These are phyloP conservation scores for Pterocarpus macrocarpus DNA, from an alignment of 306 rosid genomes.

Conservation along the genomic window DNA sequence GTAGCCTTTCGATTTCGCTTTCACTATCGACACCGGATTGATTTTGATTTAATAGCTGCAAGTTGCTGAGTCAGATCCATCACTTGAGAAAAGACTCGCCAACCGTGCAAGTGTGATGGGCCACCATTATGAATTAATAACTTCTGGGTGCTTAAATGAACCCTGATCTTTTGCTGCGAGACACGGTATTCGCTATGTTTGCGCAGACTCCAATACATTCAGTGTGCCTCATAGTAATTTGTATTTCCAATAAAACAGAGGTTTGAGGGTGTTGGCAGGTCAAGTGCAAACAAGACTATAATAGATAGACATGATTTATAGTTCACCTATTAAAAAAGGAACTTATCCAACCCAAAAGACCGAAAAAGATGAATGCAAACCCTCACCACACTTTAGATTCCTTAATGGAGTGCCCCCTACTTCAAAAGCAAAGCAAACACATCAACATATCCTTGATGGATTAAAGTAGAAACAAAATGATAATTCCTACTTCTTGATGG, in stretches of 20 bases:
- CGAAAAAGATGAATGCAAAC: background rate
- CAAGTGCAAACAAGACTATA: too few species aligned
- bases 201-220: too few species aligned
- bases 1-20: too few species aligned
- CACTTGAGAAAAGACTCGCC: background rate
- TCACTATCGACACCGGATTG: background rate
- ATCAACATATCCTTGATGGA: slow-evolving; percentile 4
- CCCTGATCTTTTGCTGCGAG: too few species aligned
- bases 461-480: slow-evolving; percentile 1
- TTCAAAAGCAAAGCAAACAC: background rate
- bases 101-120: background rate
- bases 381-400: background rate
- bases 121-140: background rate
- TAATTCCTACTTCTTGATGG: too few species aligned
- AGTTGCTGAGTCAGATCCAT: background rate
- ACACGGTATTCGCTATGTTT: too few species aligned
- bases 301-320: too few species aligned
- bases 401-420: background rate
- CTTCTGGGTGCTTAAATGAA: background rate
- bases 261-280: too few species aligned
- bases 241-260: too few species aligned
- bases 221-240: too few species aligned
- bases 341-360: background rate
- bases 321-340: too few species aligned
- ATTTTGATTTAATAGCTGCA: background rate